Conservation (phyloP, 2,329 filamentous ascomycete genomes). For the Sclerotinia sclerotiorum region DNA sequence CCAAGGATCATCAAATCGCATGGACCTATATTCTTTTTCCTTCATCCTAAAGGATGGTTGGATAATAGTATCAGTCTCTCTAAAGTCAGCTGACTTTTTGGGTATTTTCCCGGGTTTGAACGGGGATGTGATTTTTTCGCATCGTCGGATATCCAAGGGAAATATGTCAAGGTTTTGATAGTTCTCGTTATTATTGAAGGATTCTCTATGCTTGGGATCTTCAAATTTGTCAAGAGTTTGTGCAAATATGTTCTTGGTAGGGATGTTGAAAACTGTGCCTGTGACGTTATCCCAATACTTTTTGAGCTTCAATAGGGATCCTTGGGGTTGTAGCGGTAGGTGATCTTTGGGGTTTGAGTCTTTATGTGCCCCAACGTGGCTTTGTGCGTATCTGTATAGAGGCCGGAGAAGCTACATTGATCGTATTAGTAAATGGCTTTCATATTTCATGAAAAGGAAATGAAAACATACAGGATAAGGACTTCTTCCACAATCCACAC, state of each 20-base stretch:
- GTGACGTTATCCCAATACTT: slow-evolving; percentile 38
- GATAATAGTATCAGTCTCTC: slow-evolving; percentile 1
- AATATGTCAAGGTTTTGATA: slow-evolving; percentile 28
- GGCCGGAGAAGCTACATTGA: slow-evolving; percentile 26
- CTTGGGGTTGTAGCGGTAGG: background rate
- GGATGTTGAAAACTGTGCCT: slow-evolving; percentile 38
- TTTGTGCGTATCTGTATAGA: slow-evolving; percentile 28
- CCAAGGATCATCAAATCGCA: slow-evolving; percentile 34
- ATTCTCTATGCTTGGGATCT: background rate
- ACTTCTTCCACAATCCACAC: slow-evolving; percentile 37
- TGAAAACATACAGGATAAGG: slow-evolving; percentile 34
- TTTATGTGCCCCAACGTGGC: background rate
- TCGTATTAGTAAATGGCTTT: background rate
- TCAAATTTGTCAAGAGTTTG: slow-evolving; percentile 1
- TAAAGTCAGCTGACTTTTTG: background rate
- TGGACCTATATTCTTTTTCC: slow-evolving; percentile 13
- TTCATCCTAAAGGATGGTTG: slow-evolving; percentile 13
- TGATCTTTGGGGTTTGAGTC: background rate
- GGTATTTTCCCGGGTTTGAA: background rate
- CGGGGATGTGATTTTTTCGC: slow-evolving; percentile 8
- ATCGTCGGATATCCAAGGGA: slow-evolving; percentile 37
- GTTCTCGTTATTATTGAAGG: background rate
- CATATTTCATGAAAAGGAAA: background rate
- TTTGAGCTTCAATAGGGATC: slow-evolving; percentile 19
- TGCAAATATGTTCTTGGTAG: slow-evolving; percentile 23